Evolutionary conservation across 495 filamentous ascomycete species (phyloP), one percentile per base, ranked within the genome.

Genomic region (Geopyxis carbonaria): DNA sequence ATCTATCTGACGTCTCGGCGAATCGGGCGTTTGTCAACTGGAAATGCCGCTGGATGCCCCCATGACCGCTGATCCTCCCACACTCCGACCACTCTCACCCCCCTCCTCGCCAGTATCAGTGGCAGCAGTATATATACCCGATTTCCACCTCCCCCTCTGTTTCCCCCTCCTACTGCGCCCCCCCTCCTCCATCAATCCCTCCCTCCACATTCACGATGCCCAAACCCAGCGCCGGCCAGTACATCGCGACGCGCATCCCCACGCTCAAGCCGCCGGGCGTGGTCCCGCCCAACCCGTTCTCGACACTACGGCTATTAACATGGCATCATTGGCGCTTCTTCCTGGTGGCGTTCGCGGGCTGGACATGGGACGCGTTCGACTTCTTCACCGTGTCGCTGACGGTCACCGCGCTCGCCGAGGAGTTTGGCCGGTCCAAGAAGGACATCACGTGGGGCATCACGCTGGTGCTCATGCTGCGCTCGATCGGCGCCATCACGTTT

Each of bases 301-400:
- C 59, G 16, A 64, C 81, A 1, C 53, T 93, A 16, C 57, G 61
- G n/a, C 64, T 80, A 55, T 61, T 93, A 30, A 87, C 67, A 46
- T 53, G 57, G 24, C 73, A 72, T 29, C 80, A 93, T 61, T 93
- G 85, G 85, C 64, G 84, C 15, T 87, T 87, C 58, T 91, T 92
- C 59, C 53, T 67, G 22, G 71, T 78, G 46, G 76, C 73, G 4
- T 83, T 81, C 43, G 45, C 66, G 13, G 80, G 69, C 8, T 86
- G 80, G 80, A 51, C 48, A 21, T 51, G 48, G 66, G 53, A 56
- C 20, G 47, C 47, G 5, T 56, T 53, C 56, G 80, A 86, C 55
- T 84, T 84, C 58, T 73, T 80, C 55, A 73, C 78, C 2, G 62
- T 86, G 1, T 74, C 76, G 5, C 73, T 83, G 37, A 76, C 79